Evolutionary conservation across 2,329 filamentous ascomycete genomes (phyloP), one percentile per base, ranked within the genome.

Genomic region (Rutstroemia sp.): DNA sequence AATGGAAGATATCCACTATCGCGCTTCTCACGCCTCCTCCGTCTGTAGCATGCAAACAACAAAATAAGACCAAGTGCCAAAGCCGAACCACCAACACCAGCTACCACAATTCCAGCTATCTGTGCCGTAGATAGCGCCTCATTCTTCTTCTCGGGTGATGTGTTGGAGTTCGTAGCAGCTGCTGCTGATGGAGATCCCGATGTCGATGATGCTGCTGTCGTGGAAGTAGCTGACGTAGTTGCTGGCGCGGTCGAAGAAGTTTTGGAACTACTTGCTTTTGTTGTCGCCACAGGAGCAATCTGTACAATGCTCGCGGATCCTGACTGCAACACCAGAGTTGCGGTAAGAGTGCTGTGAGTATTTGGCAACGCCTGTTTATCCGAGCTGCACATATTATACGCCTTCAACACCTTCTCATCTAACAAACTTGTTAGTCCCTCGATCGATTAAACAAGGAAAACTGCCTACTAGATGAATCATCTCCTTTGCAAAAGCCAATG

Each of bases 61-160:
- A 71, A 56, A 14, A 82, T 74, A 12, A 79, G 65, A 4, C 72
- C 73, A 27, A 81, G 63, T 5, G 75, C 77, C 17, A 85, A 62
- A 4, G 75, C 68, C 3, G 77, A 70, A 1, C 75, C 76, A 4
- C 76, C 78, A 4, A 76, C 73, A 10, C 76, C 72, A 5, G 81
- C 84, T 4, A 83, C 72, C 1, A 77, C 73, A 57, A 87, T 82
- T 6, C 83, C 84, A 17, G 76, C 76, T 48, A 86, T 75, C 59
- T 83, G 78, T 23, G 59, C 44, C 9, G 63, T 61, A 1, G 63
- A 58, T 19, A 67, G 53, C 4, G 45, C 47, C 14, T 57, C 42
- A 17, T 53, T 58, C 3, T 42, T 27, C 27, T 58, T 52, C n/a
- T 64, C 58, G 41, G 58, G 51, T 16, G 41, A 52, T 42, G 48